Conservation (phyloP, 768 basidiomycete species). For the Suillus weaverae region DNA sequence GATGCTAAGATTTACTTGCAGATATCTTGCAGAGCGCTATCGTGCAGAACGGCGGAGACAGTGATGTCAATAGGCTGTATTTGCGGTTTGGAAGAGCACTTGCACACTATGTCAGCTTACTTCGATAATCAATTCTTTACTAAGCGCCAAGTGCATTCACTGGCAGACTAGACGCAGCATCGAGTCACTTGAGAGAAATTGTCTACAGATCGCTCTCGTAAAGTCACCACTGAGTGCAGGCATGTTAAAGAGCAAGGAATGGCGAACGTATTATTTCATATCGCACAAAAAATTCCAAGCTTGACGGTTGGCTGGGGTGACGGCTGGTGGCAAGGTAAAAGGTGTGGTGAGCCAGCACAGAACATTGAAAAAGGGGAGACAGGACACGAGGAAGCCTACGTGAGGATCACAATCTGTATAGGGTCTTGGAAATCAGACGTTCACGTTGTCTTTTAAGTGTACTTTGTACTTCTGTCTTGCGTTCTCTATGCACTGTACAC, state of each 20-base stretch:
- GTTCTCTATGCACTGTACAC: constrained; percentile 3
- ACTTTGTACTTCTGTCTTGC: not conserved
- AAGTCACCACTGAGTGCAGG: constrained; percentile 39
- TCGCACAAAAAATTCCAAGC: constrained; percentile 58
- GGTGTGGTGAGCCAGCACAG: constrained; percentile 75
- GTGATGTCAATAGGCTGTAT: not conserved
- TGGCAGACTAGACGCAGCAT: not conserved
- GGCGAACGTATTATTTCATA: constrained; percentile 97
- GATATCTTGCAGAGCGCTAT: constrained; percentile 44
- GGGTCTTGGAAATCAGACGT: constrained; percentile 74
- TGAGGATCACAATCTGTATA: constrained; percentile 76
- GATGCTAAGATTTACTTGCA: constrained; percentile 15
- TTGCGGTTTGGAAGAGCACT: not conserved
- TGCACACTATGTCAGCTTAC: not conserved
- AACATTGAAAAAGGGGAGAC: constrained; percentile 75
- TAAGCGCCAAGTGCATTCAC: not conserved
- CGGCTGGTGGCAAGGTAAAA: constrained; percentile 53
- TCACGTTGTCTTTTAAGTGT: constrained; percentile 2
- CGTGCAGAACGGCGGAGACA: constrained; percentile 19
- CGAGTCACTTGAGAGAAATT: not conserved
- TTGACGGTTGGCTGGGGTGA: constrained; percentile 65
- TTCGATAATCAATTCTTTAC: not conserved
- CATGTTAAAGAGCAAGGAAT: constrained; percentile 95
- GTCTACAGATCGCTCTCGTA: not conserved
- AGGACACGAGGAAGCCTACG: constrained; percentile 52